phyloP scores from a whole-genome alignment of 192 early-diverging fungal species.

The Coemansia guatemalensis region DNA sequence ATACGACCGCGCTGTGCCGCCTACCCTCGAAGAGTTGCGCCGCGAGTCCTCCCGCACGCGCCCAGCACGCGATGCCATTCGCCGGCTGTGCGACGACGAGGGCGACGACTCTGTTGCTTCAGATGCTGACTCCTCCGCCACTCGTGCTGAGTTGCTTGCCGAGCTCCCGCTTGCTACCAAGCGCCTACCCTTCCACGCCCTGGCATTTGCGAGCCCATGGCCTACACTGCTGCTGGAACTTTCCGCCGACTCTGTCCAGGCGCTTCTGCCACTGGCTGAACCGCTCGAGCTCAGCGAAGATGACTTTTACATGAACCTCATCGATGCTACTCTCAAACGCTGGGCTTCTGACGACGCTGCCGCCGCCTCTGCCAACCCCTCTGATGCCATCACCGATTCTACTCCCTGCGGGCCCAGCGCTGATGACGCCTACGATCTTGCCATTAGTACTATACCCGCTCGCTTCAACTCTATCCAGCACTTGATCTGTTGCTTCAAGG shows the following conservation, averaged over 20 bases:
- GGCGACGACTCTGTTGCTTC: background rate
- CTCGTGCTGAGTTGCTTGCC: constrained; percentile 14
- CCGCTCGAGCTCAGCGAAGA: constrained; percentile 59
- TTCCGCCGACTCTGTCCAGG: constrained; percentile 50
- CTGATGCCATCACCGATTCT: background rate
- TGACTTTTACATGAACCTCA: constrained; percentile 62
- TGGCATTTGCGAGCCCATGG: constrained; percentile 54
- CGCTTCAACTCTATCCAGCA: constrained; percentile 57
- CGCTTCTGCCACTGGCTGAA: constrained; percentile 57
- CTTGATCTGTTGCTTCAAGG: constrained; percentile 56
- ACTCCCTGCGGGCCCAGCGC: too few species aligned
- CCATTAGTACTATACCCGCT: constrained; percentile 27
- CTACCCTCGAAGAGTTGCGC: constrained; percentile 54
- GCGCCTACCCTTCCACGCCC: constrained; percentile 66
- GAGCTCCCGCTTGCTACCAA: constrained; percentile 33
- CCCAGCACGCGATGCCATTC: constrained; percentile 11
- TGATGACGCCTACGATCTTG: constrained; percentile 16
- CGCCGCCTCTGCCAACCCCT: background rate
- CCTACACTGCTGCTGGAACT: constrained; percentile 57
- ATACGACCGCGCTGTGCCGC: constrained; percentile 53
- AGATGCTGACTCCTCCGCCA: background rate
- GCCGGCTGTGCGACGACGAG: background rate
- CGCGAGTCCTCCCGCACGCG: constrained; percentile 30
- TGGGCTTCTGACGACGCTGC: constrained; percentile 21
- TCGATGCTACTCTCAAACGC: constrained; percentile 55